A percentile compares a stretch with the other conserved stretches of the same genome.
phyloP scores from a whole-genome alignment of 2,329 filamentous ascomycete genomes.

The Calonectria hongkongensis region DNA sequence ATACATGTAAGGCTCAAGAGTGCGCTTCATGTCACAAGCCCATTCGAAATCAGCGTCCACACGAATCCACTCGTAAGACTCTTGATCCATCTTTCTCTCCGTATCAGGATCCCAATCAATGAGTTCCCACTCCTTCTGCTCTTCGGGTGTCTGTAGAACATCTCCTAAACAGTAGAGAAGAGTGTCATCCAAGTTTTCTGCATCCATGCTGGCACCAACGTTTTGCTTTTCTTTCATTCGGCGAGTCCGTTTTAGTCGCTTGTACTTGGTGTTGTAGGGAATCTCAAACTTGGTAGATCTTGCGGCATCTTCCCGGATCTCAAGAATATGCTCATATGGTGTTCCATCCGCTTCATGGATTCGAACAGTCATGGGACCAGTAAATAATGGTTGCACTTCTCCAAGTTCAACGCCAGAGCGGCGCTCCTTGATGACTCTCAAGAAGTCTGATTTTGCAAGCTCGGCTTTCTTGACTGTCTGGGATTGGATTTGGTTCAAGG shows the following conservation, averaged over 20 bases:
- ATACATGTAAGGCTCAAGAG: conserved; percentile 97
- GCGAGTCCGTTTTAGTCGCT: conserved; percentile 92
- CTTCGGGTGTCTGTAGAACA: conserved; percentile 87
- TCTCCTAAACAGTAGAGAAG: conserved; percentile 95
- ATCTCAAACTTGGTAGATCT: conserved; percentile 90
- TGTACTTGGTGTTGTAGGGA: conserved; percentile 99
- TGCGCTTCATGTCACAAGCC: conserved; percentile 88
- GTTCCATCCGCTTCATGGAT: conserved; percentile 99
- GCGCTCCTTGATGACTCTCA: conserved; percentile 89
- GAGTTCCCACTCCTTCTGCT: conserved; percentile 88
- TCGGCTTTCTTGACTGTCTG: conserved; percentile 63
- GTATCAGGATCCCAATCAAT: conserved; percentile 93
- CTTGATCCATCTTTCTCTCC: conserved; percentile 92
- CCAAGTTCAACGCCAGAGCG: conserved; percentile 81
- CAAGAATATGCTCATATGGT: conserved; percentile 97
- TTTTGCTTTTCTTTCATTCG: conserved; percentile 84
- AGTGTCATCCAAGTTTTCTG: conserved; percentile 82
- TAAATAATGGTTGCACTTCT: conserved; percentile 86
- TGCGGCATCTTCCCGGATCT: conserved; percentile 90
- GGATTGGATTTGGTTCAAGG: conserved; percentile 84
- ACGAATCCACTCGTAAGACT: conserved; percentile 99
- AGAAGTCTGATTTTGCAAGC: conserved; percentile 84
- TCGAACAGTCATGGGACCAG: conserved; percentile 96
- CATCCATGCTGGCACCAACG: conserved; percentile 75
- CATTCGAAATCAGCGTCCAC: conserved; percentile 99